phyloP scores from a whole-genome alignment of 1,284 basidiomycete genomes.

The Sphaerobolus stellatus region DNA sequence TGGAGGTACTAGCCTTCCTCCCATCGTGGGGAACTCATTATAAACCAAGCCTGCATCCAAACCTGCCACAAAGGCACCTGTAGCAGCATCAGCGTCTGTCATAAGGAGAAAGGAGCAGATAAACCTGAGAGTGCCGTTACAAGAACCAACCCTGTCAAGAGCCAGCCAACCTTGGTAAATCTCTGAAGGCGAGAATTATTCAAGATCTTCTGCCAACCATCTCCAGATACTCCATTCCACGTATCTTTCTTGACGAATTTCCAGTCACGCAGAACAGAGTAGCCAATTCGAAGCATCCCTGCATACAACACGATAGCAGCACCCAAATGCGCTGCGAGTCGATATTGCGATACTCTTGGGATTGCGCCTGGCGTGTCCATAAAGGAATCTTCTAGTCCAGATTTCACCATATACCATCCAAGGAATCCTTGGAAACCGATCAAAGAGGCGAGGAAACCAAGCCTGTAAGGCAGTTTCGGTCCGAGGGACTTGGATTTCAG shows the following conservation, averaged over 20 bases:
- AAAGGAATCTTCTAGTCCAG: slow-evolving; percentile 83
- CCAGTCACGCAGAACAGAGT: slow-evolving; percentile 80
- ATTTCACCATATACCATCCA: slow-evolving; percentile 99
- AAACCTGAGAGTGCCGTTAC: slow-evolving; percentile 87
- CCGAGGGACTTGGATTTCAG: slow-evolving; percentile 66
- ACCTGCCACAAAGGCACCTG: slow-evolving; percentile 97
- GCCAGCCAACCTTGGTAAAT: slow-evolving; percentile 62
- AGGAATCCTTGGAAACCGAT: slow-evolving; percentile 90
- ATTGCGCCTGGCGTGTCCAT: slow-evolving; percentile 81
- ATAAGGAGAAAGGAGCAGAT: slow-evolving; percentile 15
- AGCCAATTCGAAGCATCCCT: slow-evolving; percentile 86
- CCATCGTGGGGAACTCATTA: slow-evolving; percentile 99
- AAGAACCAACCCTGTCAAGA: slow-evolving; percentile 76
- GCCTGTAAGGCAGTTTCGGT: slow-evolving; percentile 56
- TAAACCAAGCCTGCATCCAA: slow-evolving; percentile 95
- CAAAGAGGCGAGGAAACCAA: slow-evolving; percentile 72
- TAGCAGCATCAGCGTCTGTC: slow-evolving; percentile 3
- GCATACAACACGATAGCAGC: slow-evolving; percentile 89
- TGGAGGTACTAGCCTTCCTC: slow-evolving; percentile 82
- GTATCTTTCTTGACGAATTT: slow-evolving; percentile 55
- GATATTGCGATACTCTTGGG: slow-evolving; percentile 95
- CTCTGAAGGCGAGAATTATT: slow-evolving; percentile 54
- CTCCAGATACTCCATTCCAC: slow-evolving; percentile 45
- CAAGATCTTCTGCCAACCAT: slow-evolving; percentile 52
- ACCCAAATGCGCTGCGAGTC: slow-evolving; percentile 91